Evolutionary conservation across 129 eudicot genomes (phyloP), one percentile per base, ranked within the genome.

Genomic region (Escallonia rubra): DNA sequence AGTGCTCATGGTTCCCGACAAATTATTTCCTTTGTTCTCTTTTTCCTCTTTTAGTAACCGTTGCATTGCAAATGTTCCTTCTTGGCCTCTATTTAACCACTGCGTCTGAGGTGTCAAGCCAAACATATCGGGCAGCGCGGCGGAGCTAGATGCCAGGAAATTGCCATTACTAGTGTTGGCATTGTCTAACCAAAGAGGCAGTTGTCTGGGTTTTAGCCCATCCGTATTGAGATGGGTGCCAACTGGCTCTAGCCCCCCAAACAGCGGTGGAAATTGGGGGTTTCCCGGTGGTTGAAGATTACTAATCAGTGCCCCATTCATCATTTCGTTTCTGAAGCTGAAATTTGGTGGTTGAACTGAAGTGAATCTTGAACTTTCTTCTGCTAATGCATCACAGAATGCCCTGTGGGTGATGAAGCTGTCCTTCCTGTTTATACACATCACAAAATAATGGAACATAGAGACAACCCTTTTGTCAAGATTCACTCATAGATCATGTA

Each of bases 381-480:
- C 97, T 52, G 88, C 90, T 64, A 89, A 71, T 15, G 96, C 96
- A 68, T 89, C 96, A 74, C 96, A 89, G 51, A 89, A 89, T 39
- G 96, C 97, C 72, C 97, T 76, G 65, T 90, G 97, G 12, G 97
- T 90, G 67, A 90, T 86, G 68, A 90, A 90, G 82, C 97, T 90
- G 76, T 90, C 97, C 81, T 90, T 90, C 76, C 97, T 90, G 78
- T 76, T 80, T 42, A 11, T 23, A 68, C 49, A 49, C 48, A 53
- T 13, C 8, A 14, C 50, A 54, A 66, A 38, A 66, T 8, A 66
- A 52, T 52, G 4, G 12, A 50, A 23, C 34, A 23, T 23, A 23
- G 34, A 23, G 34, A 23, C 34, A 23, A 23, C 34, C 34, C 34
- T 23, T 23, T 23, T 23, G 34, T 23, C 34, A 23, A 23, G 34